Evolutionary conservation across 768 basidiomycete genomes (phyloP), one percentile per base, ranked within the genome.

Genomic region (Russula sp.): DNA sequence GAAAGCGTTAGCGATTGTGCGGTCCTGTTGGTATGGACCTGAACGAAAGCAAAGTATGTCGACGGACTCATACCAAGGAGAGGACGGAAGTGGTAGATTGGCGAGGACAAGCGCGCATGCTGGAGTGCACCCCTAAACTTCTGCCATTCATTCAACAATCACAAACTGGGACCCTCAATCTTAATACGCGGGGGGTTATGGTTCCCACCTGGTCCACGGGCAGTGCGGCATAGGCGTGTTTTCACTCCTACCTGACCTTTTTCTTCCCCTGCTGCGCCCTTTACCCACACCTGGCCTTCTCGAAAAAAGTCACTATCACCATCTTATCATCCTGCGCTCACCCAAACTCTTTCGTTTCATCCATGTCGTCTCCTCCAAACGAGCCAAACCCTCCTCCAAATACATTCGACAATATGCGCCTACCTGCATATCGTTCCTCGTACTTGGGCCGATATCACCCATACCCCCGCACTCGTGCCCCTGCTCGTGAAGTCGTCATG

Each of bases 401-500:
- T 38, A 16, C 30, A 30, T 26, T 44, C 26, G 64, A 65, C 28
- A 65, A 57, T 16, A 65, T 61, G 55, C 67, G 67, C 36, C 24
- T 67, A 24, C 67, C 64, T 9, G 59, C 67, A 20, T 67, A 67
- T 38, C 67, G 67, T 32, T 55, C 11, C 8, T 65, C 67, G 22
- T 66, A 66, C 32, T 48, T 67, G 1, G 55, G 60, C 5, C 59
- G 67, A 50, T 67, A 65, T 28, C 67, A 65, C 30, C 67, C 64
- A 24, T 67, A 67, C 9, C 67, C 67, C 48, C 64, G 59, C 34
- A 65, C 64, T 32, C 56, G 55, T 18, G 46, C 18, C 38, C 63
- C 66, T 11, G 55, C 54, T 6, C 59, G 59, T 38, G 59, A 65
- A 56, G 49, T 65, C 14, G 55, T 65, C 26, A 34, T 56, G 63